A percentile compares a stretch with the other conserved stretches of the same genome.
Conservation (phyloP, 768 basidiomycete genomes). For the Pleurotus sapidus region DNA sequence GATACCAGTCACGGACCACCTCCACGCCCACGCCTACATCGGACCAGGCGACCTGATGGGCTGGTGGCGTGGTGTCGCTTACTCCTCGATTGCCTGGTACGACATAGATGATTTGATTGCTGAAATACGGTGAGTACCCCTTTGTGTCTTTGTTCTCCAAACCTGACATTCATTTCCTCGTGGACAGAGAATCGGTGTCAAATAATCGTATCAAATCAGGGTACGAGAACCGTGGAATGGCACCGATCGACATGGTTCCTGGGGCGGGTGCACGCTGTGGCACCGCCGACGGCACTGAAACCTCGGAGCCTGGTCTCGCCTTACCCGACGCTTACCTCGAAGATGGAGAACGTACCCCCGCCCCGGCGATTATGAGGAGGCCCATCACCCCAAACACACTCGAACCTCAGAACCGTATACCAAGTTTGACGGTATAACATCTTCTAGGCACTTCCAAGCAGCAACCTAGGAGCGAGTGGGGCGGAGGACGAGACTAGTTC, state of each 20-base stretch:
- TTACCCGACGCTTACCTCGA: conserved; percentile 41
- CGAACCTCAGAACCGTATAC: conserved; percentile 36
- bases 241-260: conserved; percentile 75
- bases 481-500: too few species aligned
- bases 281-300: conserved; percentile 62
- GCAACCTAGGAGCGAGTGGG: too few species aligned
- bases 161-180: conserved; percentile 13
- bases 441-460: too few species aligned
- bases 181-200: conserved; percentile 64
- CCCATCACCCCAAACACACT: conserved; percentile 25
- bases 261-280: conserved; percentile 67
- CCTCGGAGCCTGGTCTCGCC: conserved; percentile 48
- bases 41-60: conserved; percentile 61
- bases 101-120: conserved; percentile 76
- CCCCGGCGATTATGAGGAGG: conserved; percentile 17
- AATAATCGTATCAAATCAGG: conserved; percentile 87
- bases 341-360: conserved; percentile 29
- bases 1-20: conserved; percentile 77
- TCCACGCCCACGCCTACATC: conserved; percentile 75
- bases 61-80: conserved; percentile 72
- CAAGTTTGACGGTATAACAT: conserved; percentile 36
- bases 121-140: conserved; percentile 63
- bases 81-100: conserved; percentile 72
- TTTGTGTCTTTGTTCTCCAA: neutral
- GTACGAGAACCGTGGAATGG: conserved; percentile 49